Evolutionary conservation across 352 stramenopile species (phyloP).

Genomic region (Globisporangium perplexum): DNA sequence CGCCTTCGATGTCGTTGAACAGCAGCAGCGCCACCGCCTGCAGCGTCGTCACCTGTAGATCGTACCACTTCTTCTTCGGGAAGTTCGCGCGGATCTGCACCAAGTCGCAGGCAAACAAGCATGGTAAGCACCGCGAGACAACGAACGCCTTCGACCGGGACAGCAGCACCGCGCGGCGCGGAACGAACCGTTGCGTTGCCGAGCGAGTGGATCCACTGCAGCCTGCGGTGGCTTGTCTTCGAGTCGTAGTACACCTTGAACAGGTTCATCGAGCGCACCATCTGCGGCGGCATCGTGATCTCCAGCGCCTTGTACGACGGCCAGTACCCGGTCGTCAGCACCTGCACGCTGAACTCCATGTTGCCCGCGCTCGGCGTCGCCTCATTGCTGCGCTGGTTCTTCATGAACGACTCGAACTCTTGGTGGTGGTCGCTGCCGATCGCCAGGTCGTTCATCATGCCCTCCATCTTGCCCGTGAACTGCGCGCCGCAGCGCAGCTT

Average conservation of each 20-base stretch:
- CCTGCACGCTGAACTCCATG: constrained; percentile 96
- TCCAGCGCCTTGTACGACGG: constrained; percentile 97
- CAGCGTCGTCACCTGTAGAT: constrained; percentile 97
- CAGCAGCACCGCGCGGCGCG: not conserved
- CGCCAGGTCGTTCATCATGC: constrained; percentile 99
- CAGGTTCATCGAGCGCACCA: constrained; percentile 95
- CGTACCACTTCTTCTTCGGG: constrained; percentile 91
- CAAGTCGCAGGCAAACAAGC: not conserved
- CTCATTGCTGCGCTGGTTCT: constrained; percentile 75
- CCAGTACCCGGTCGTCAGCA: constrained; percentile 99
- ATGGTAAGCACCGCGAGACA: not conserved
- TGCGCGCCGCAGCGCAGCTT: constrained; percentile 98
- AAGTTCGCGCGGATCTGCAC: constrained; percentile 70
- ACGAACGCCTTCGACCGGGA: not conserved
- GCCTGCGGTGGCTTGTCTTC: constrained; percentile 91
- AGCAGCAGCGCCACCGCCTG: constrained; percentile 95
- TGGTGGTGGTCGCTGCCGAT: constrained; percentile 96
- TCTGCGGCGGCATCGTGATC: constrained; percentile 91
- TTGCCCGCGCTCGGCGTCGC: constrained; percentile 29
- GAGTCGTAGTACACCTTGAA: constrained; percentile 96
- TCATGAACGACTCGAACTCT: constrained; percentile 94
- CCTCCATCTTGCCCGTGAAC: constrained; percentile 99
- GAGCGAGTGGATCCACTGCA: constrained; percentile 96
- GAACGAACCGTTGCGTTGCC: constrained; percentile 93
- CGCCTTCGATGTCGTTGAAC: constrained; percentile 90